Base-by-base conservation (phyloP, 2,329 filamentous ascomycete species). In the Thermothelomyces thermophilus region DNA sequence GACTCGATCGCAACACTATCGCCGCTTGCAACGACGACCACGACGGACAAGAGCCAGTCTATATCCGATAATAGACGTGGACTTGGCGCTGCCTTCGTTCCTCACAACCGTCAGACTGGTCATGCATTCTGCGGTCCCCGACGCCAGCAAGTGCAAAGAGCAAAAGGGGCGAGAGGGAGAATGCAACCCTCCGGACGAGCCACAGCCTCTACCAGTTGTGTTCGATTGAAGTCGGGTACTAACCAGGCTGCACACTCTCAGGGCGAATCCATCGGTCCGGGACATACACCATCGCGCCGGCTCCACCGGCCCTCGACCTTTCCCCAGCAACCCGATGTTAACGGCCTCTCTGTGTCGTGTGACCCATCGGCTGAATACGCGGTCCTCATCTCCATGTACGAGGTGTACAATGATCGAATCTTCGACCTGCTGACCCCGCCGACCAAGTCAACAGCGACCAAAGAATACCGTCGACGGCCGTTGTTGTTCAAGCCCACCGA, bases 321-420 rank as follows among this genome's bases (percentile, higher is more conserved):
- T 5, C 87, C 90, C 1, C 81, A 85, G 51, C 71, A 75, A 5
- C 91, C 91, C 8, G 83, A 90, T 56, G 80, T 95, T 46, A 81
- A 82, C 66, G 75, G 83, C 45, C 73, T 95, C 37, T 71, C 76
- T 4, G 74, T 94, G 0, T 75, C 80, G 0, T 73, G 82, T 41
- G 86, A 90, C 54, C 73, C 75, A 1, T 77, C 78, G 17, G 80
- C 84, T 48, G 88, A 95, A 59, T 96, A 96, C 60, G 85, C 86
- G 4, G 82, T 98, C 47, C 73, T 98, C 10, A 77, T 98, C 19
- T 95, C 90, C 47, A 98, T 98, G 90, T 97, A 97, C 68, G 93
- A 98, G 67, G 91, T 98, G 1, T 96, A 98, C 72, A 98, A 98
- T 63, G 91, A 98, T 69, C 84, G 90, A 31, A 97, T 98, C 58